Evolutionary conservation across 2,329 filamentous ascomycete genomes (phyloP).

Genomic region (Oidium heveae): DNA sequence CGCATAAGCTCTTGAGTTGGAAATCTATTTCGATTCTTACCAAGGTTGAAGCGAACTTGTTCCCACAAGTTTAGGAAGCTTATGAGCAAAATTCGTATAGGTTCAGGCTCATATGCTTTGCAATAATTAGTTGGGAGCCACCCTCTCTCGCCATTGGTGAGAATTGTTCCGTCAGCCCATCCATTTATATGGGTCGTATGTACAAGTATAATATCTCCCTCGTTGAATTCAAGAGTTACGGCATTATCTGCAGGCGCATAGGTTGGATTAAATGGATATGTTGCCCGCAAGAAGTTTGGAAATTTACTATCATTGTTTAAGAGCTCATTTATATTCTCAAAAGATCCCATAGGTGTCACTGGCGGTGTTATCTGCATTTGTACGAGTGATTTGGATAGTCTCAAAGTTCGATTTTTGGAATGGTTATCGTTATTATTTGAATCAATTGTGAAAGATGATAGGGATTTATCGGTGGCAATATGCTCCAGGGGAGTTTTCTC

Average conservation of each 20-base stretch:
- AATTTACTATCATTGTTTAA: conserved; percentile 37
- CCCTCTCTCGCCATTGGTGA: conserved; percentile 64
- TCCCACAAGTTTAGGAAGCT: conserved; percentile 86
- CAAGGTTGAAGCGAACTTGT: conserved; percentile 50
- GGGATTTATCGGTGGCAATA: neutral
- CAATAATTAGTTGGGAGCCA: conserved; percentile 98
- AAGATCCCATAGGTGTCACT: conserved; percentile 43
- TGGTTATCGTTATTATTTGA: neutral
- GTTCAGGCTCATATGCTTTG: conserved; percentile 73
- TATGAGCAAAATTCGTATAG: conserved; percentile 64
- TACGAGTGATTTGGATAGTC: neutral
- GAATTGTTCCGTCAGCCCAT: conserved; percentile 86
- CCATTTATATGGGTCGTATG: conserved; percentile 96
- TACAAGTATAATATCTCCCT: conserved; percentile 78
- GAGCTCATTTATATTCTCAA: conserved; percentile 8
- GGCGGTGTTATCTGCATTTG: conserved; percentile 48
- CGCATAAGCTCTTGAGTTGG: conserved; percentile 84
- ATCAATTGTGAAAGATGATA: neutral
- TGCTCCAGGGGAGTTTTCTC: neutral
- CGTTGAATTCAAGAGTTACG: conserved; percentile 66
- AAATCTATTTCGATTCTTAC: conserved; percentile 55
- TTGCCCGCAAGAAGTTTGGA: conserved; percentile 83
- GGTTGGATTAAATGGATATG: conserved; percentile 72
- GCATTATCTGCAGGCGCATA: conserved; percentile 58
- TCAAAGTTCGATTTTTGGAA: neutral